Percentiles rank a stretch among this genome's conserved stretches.
Evolutionary conservation across 2,329 filamentous ascomycete species (phyloP).

Genomic region (Ascochyta rabiei): DNA sequence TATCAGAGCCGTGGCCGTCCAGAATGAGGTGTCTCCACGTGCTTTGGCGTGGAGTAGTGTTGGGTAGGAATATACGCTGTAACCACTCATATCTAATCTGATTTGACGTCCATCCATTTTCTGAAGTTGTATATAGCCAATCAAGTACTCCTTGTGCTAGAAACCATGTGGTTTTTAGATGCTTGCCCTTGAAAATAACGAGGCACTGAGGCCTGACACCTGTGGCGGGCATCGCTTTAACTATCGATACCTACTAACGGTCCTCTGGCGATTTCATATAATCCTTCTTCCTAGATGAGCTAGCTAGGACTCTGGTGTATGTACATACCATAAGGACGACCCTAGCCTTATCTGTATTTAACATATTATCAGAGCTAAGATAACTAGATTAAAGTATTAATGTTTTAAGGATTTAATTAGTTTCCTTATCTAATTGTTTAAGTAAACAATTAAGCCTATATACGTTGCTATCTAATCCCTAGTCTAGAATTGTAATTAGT

Average conservation of each 20-base stretch:
- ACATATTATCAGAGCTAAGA: constrained; percentile 23
- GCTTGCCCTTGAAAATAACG: constrained; percentile 25
- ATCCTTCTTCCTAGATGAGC: constrained; percentile 19
- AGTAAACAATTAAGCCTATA: no score
- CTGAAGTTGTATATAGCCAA: constrained; percentile 18
- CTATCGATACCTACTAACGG: constrained; percentile 22
- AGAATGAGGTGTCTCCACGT: background rate
- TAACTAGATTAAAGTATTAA: no score
- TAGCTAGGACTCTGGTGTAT: constrained; percentile 13
- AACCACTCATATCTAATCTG: constrained; percentile 9
- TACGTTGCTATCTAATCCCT: no score
- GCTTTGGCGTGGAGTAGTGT: background rate
- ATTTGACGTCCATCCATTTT: constrained; percentile 22
- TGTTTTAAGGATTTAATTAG: no score
- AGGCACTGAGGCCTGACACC: constrained; percentile 5
- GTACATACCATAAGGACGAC: constrained; percentile 16
- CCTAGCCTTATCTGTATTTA: constrained; percentile 21
- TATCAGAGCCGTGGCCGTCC: constrained; percentile 4
- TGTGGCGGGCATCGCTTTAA: constrained; percentile 16
- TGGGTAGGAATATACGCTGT: constrained; percentile 5
- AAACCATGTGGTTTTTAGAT: constrained; percentile 23
- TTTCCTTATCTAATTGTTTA: no score
- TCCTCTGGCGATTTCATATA: constrained; percentile 23
- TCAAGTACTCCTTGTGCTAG: constrained; percentile 6
- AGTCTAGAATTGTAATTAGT: no score